Evolutionary conservation across 306 rosid species (phyloP), one percentile per base, ranked within the genome.

Genomic region (Senna siamea): DNA sequence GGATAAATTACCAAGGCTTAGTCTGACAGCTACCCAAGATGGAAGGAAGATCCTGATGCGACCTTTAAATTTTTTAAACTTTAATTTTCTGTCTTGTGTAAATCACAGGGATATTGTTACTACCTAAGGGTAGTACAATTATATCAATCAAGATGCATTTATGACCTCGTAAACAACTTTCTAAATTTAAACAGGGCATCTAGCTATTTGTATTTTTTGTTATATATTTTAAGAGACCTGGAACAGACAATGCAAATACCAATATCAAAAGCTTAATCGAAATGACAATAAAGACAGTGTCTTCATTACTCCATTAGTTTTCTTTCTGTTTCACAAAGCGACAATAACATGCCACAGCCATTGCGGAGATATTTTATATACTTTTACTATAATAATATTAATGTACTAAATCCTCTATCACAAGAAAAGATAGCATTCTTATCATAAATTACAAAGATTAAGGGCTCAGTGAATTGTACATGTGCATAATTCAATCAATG

Each of bases 91-190:
- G 40, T 41, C 73, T 4, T 73, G 12, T 46, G 56, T 70, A 79
- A 75, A 63, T 55, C 77, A 76, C 13, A 69, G 44, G 52, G 69
- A 70, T 13, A 12, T 57, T 32, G 23, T 56, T 43, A 54, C 48
- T 18, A 26, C 38, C 22, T 23, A 69, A 44, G 63, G 68, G 50
- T 13, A 64, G 8, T 40, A 40, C 7, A 40, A 0, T 41, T 28
- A 44, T 28, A 41, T 69, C 22, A 54, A 23, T 34, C 62, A 76
- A 63, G 23, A 64, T 18, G 41, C 44, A 50, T 17, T 38, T 34
- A 22, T 70, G 58, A 54, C 15, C 70, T 70, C 50, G 22, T 38
- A 75, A 56, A 32, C 18, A 41, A 44, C 69, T 52, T 75, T 32
- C 18, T 54, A 71, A 62, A 17, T n/a, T 65, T 26, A 55, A 54